These are phyloP conservation scores for Atkinsonella texensis DNA, from an alignment of 2,329 filamentous ascomycete species.

Conservation along the genomic window DNA sequence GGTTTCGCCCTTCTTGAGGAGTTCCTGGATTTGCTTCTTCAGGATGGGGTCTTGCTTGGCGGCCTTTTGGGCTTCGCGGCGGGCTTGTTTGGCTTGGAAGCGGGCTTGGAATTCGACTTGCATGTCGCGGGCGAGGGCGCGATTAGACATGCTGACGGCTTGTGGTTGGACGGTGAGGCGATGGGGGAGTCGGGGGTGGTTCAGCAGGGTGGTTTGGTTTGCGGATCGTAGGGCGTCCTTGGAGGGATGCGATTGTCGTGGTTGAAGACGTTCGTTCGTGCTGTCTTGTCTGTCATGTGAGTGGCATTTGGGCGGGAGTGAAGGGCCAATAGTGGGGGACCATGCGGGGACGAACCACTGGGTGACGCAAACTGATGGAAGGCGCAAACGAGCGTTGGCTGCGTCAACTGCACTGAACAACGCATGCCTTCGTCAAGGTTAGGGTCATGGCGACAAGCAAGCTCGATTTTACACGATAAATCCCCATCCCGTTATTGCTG, in stretches of 20 bases:
- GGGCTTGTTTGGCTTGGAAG: conserved; percentile 51
- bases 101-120: conserved; percentile 52
- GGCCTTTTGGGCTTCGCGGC: conserved; percentile 48
- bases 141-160: conserved; percentile 39
- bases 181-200: background rate
- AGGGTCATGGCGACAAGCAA: too few species aligned
- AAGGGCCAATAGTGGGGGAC: background rate
- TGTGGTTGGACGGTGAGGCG: too few species aligned
- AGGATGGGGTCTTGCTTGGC: conserved; percentile 48
- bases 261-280: background rate
- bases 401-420: too few species aligned
- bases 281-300: conserved; percentile 7
- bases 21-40: conserved; percentile 51
- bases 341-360: conserved; percentile 10
- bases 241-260: background rate
- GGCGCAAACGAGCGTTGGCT: too few species aligned
- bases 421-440: too few species aligned
- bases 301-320: conserved; percentile 1
- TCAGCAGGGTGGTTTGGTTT: background rate
- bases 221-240: background rate
- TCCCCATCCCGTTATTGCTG: too few species aligned
- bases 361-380: conserved; percentile 6
- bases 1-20: conserved; percentile 52
- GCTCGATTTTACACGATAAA: too few species aligned
- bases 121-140: conserved; percentile 47